These are phyloP conservation scores for Russula sp. DNA, from an alignment of 768 basidiomycete genomes.

Conservation along the genomic window DNA sequence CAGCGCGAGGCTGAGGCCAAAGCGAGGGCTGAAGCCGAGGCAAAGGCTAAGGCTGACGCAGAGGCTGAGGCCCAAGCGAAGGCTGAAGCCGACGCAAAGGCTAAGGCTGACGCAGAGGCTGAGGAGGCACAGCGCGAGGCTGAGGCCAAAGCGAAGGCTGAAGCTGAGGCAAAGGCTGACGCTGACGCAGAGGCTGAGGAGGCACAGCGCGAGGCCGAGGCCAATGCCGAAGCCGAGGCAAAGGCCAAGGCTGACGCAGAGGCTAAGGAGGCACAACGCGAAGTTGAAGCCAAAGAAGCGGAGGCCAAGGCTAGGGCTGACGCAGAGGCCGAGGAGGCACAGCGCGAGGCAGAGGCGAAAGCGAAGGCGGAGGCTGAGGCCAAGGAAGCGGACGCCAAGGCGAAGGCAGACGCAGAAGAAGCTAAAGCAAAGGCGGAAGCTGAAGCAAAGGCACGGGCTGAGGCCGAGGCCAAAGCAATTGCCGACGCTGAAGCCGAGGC, in stretches of 20 bases:
- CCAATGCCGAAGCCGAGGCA: no score
- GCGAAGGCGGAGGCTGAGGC: no score
- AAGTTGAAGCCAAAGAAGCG: no score
- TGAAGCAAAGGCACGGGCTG: neutral
- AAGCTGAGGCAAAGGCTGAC: no score
- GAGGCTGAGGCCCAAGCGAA: neutral
- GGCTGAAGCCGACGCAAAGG: neutral
- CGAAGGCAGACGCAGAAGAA: neutral
- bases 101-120: neutral
- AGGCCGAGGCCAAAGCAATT: neutral
- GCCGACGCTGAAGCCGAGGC: neutral
- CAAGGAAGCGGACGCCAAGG: neutral
- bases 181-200: no score
- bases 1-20: no score
- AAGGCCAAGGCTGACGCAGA: neutral
- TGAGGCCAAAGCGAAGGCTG: neutral
- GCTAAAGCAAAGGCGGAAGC: neutral
- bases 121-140: neutral
- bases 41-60: no score
- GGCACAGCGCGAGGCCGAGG: neutral
- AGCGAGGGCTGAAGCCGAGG: no score
- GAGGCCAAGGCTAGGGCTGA: no score
- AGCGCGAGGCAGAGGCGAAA: no score
- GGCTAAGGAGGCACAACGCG: neutral
- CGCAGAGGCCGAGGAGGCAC: neutral